Conservation (phyloP, 257 asterid genomes). For the Petunia secreta region DNA sequence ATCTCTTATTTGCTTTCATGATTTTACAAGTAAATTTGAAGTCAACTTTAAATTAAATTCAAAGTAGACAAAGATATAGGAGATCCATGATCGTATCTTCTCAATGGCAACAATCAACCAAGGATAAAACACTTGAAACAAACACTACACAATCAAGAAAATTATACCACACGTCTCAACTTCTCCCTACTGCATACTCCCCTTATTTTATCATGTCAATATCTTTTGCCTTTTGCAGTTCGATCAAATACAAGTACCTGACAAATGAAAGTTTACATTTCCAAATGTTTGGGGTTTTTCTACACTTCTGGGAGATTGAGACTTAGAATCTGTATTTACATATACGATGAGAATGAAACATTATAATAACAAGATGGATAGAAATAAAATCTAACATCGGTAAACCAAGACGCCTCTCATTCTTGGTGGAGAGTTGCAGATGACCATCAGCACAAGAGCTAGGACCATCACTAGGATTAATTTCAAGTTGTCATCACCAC, state of each 20-base stretch:
- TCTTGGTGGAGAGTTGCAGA: constrained; percentile 36
- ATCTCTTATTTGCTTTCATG: background rate
- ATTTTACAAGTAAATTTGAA: background rate
- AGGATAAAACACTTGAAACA: background rate
- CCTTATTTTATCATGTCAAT: background rate
- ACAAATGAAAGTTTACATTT: background rate
- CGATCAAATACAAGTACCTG: background rate
- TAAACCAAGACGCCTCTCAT: constrained; percentile 26
- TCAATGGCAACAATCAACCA: background rate
- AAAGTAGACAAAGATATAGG: background rate
- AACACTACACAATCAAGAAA: background rate
- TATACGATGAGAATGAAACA: constrained; percentile 2
- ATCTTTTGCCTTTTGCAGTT: background rate
- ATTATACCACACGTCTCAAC: background rate
- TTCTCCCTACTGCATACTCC: background rate
- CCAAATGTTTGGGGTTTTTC: background rate
- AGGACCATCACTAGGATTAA: constrained; percentile 33
- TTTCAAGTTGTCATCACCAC: constrained; percentile 24
- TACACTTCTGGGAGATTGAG: background rate
- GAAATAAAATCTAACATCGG: constrained; percentile 22
- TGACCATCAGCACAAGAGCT: constrained; percentile 34
- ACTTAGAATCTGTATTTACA: background rate
- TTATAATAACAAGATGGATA: background rate
- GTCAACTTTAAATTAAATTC: background rate
- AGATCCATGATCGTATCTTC: background rate